phyloP scores from a whole-genome alignment of 2,329 filamentous ascomycete genomes.

The Didymella sp. region DNA sequence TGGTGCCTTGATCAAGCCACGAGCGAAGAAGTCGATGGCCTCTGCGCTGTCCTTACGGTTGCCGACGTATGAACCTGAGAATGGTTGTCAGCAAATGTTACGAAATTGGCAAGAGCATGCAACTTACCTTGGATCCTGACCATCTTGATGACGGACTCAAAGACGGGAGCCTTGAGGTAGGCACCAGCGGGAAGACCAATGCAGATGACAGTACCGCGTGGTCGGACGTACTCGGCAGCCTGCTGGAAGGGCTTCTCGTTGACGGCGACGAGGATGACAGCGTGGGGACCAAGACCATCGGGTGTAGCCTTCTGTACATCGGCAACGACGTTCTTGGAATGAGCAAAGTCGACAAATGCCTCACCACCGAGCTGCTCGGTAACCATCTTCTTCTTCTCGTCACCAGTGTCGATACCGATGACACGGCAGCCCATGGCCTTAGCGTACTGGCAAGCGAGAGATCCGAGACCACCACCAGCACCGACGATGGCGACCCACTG shows the following conservation, averaged over 20 bases:
- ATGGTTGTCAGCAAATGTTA: neutral
- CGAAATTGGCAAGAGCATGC: conserved; percentile 32
- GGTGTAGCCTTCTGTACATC: conserved; percentile 83
- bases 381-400: conserved; percentile 78
- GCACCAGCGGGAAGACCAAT: conserved; percentile 84
- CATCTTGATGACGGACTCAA: conserved; percentile 88
- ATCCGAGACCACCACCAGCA: conserved; percentile 82
- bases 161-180: conserved; percentile 82
- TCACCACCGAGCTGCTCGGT: conserved; percentile 71
- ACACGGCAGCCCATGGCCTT: conserved; percentile 85
- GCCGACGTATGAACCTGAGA: conserved; percentile 71
- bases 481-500: conserved; percentile 85
- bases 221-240: conserved; percentile 84
- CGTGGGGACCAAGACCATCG: conserved; percentile 84
- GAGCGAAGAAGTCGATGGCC: conserved; percentile 86
- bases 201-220: conserved; percentile 82
- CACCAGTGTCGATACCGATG: conserved; percentile 83
- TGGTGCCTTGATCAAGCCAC: conserved; percentile 84
- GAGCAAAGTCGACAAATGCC: conserved; percentile 80
- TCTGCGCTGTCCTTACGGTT: conserved; percentile 88
- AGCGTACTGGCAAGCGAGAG: conserved; percentile 83
- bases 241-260: conserved; percentile 91
- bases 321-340: conserved; percentile 76
- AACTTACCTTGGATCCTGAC: conserved; percentile 73
- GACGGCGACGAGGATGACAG: conserved; percentile 84